Evolutionary conservation across 2,329 filamentous ascomycete genomes (phyloP).

Genomic region (Harringtonia aguacate): DNA sequence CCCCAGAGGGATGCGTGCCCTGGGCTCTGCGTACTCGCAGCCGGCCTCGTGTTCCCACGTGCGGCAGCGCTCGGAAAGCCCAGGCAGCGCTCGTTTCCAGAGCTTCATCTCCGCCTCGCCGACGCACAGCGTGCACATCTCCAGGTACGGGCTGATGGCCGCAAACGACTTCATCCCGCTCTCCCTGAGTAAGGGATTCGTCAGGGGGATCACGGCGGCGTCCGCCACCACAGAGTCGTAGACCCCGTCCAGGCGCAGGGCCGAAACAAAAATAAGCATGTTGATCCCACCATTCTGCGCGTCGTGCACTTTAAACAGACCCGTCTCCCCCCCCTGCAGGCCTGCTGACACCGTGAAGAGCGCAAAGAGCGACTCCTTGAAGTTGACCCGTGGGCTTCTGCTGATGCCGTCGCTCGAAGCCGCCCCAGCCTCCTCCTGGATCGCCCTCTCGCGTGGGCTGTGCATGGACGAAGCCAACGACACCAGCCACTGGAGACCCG

Average conservation of each 20-base stretch:
- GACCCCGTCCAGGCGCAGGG: conserved; percentile 31
- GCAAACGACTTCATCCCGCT: conserved; percentile 26
- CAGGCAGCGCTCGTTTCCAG: conserved; percentile 34
- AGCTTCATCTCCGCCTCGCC: conserved; percentile 45
- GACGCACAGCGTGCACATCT: conserved; percentile 26
- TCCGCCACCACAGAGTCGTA: conserved; percentile 32
- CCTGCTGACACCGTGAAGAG: conserved; percentile 36
- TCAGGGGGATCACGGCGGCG: conserved; percentile 34
- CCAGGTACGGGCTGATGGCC: conserved; percentile 22
- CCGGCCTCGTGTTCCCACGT: conserved; percentile 30
- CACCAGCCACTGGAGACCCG: conserved; percentile 25
- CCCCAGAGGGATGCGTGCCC: conserved; percentile 26
- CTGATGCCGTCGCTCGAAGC: conserved; percentile 9
- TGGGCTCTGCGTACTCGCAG: conserved; percentile 32
- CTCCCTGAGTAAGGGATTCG: conserved; percentile 19
- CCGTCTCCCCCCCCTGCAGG: conserved; percentile 31
- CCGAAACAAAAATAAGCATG: conserved; percentile 28
- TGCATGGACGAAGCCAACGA: conserved; percentile 28
- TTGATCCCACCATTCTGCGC: conserved; percentile 26
- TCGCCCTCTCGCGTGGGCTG: conserved; percentile 27
- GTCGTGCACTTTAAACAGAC: conserved; percentile 30
- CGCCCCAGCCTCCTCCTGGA: conserved; percentile 19
- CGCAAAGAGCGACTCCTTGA: conserved; percentile 37
- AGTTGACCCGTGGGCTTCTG: conserved; percentile 25
- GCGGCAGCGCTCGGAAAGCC: conserved; percentile 36